phyloP scores from a whole-genome alignment of 176 grass and related monocot genomes.

The Hsuehochloa calcarea region DNA sequence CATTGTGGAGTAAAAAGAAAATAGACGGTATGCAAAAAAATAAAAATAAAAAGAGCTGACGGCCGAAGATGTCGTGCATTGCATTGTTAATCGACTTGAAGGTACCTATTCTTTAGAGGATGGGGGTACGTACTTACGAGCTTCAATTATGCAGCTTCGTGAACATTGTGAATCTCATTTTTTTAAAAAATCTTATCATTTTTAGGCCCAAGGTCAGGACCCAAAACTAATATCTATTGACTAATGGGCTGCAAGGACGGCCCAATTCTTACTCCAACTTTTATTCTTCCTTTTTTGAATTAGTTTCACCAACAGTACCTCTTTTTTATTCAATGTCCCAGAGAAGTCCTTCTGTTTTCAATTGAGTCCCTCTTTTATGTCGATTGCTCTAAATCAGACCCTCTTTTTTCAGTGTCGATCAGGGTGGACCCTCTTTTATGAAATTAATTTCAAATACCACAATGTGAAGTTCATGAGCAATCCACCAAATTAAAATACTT shows the following conservation, averaged over 20 bases:
- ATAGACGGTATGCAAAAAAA: no score
- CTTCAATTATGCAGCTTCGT: neutral
- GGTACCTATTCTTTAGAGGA: no score
- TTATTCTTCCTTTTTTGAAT: neutral
- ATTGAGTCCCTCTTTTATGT: neutral
- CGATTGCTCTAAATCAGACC: neutral
- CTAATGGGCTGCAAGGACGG: neutral
- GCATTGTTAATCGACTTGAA: neutral
- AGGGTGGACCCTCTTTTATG: neutral
- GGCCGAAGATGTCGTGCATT: neutral
- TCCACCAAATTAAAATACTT: neutral
- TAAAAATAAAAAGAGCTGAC: no score
- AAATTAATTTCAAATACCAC: no score
- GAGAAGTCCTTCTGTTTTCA: neutral
- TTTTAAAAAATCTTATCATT: neutral
- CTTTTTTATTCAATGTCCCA: neutral
- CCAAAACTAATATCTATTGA: neutral
- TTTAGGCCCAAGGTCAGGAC: neutral
- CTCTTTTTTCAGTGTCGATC: neutral
- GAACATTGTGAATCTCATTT: neutral
- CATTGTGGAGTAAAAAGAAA: no score
- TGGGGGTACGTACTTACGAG: neutral
- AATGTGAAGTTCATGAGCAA: neutral
- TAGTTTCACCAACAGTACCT: neutral
- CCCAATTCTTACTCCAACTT: neutral